These are phyloP conservation scores for Hapsidospora chrysogenum DNA, from an alignment of 495 filamentous ascomycete genomes.

Conservation along the genomic window DNA sequence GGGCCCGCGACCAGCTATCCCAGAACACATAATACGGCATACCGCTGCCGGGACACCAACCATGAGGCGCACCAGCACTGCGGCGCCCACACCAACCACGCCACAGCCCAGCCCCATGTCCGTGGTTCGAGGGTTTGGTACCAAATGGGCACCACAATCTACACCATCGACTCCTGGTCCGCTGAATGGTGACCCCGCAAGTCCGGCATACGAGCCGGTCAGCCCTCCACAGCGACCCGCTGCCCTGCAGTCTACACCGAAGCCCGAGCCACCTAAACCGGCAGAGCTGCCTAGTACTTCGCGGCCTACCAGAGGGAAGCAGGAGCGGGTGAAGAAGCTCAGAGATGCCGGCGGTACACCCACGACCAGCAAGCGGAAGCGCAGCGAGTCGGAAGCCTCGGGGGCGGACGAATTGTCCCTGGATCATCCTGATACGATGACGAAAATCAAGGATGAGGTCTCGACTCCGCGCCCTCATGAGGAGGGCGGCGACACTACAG, in stretches of 20 bases:
- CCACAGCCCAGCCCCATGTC: constrained; percentile 1
- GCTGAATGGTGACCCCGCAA: constrained; percentile 13
- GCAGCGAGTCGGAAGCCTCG: constrained; percentile 41
- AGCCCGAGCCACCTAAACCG: constrained; percentile 10
- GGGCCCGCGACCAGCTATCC: constrained; percentile 1
- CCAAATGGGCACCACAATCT: constrained; percentile 27
- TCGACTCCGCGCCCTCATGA: constrained; percentile 36
- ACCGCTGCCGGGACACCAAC: neutral
- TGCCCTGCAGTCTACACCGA: constrained; percentile 11
- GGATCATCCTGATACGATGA: constrained; percentile 24
- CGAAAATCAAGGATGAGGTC: constrained; percentile 52
- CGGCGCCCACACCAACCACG: constrained; percentile 4
- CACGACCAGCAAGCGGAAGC: constrained; percentile 16
- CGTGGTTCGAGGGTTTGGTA: constrained; percentile 12
- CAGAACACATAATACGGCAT: constrained; percentile 1
- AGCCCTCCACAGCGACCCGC: constrained; percentile 26
- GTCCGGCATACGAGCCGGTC: constrained; percentile 26
- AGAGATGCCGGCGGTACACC: constrained; percentile 25
- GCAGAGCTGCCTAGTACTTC: constrained; percentile 13
- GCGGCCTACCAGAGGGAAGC: constrained; percentile 3
- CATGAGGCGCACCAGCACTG: constrained; percentile 5
- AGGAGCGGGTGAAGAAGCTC: constrained; percentile 28
- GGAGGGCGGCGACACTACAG: constrained; percentile 30
- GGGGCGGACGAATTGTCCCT: constrained; percentile 36
- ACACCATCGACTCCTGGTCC: constrained; percentile 27